A percentile compares a stretch with the other conserved stretches of the same genome.
Conservation (phyloP, 345 rosid genomes). For the Mangifera indica region DNA sequence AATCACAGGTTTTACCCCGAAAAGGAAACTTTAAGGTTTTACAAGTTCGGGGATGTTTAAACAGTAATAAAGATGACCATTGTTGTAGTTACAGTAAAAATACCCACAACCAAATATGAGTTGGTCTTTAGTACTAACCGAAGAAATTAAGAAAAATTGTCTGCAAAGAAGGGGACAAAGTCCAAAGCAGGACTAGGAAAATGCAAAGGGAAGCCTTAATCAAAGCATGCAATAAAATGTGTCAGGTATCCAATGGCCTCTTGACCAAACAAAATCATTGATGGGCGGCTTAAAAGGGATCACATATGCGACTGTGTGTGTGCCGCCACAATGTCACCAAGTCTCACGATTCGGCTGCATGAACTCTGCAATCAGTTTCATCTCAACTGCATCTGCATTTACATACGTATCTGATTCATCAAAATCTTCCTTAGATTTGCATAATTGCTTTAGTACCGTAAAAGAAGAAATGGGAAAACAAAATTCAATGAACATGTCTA, state of each 20-base stretch:
- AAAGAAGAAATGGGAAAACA: not conserved
- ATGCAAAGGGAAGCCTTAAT: conserved; percentile 11
- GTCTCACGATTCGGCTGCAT: not conserved
- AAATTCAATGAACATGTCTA: not conserved
- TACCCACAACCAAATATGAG: not conserved
- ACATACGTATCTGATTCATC: not conserved
- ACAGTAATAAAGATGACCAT: conserved; percentile 12
- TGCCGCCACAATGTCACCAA: not conserved
- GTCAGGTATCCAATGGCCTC: conserved; percentile 40
- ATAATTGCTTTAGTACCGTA: not conserved
- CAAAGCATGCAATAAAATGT: conserved; percentile 2
- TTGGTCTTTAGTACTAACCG: not conserved
- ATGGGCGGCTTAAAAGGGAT: not conserved
- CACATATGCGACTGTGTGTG: not conserved
- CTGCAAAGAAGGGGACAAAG: conserved; percentile 33
- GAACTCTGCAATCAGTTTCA: not conserved
- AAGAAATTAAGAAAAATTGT: conserved; percentile 30
- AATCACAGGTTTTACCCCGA: not conserved
- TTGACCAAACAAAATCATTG: conserved; percentile 7
- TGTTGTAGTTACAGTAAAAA: not conserved
- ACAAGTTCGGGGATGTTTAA: not conserved
- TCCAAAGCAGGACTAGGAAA: conserved; percentile 19
- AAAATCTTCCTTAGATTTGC: conserved; percentile 8
- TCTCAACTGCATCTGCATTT: not conserved
- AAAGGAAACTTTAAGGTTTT: not conserved